A percentile compares a stretch with the other conserved stretches of the same genome.
Conservation (phyloP, 2,329 filamentous ascomycete species). For the Aciculosporium take region DNA sequence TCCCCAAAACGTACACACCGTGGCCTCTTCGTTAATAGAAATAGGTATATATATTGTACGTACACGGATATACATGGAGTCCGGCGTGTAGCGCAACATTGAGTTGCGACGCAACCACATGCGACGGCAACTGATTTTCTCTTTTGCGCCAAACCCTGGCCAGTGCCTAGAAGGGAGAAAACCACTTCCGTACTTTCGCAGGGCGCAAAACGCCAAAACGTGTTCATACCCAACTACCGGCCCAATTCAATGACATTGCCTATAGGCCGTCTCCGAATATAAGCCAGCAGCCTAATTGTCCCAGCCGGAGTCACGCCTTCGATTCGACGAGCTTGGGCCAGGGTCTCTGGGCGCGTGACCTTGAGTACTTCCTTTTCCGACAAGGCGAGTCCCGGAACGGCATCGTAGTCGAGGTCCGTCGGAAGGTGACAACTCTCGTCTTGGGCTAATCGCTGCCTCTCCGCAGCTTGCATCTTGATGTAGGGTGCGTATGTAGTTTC, state of each 20-base stretch:
- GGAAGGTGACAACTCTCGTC: conserved; percentile 69
- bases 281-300: conserved; percentile 44
- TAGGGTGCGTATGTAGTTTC: conserved; percentile 83
- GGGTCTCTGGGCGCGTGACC: conserved; percentile 60
- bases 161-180: not conserved
- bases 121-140: not conserved
- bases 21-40: not conserved
- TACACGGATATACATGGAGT: too few relatives aligned
- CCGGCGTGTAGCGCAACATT: not conserved
- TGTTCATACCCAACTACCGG: not conserved
- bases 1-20: not conserved
- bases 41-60: not conserved
- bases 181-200: not conserved
- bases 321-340: conserved; percentile 77
- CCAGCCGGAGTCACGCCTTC: conserved; percentile 61
- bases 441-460: conserved; percentile 52
- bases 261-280: conserved; percentile 30
- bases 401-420: conserved; percentile 58
- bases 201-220: not conserved
- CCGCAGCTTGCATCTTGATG: conserved; percentile 54
- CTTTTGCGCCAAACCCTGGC: not conserved
- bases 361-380: conserved; percentile 64
- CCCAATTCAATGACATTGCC: not conserved
- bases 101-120: not conserved
- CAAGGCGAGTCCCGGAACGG: conserved; percentile 58